These are phyloP conservation scores for Coniochaeta sp. DNA, from an alignment of 2,329 filamentous ascomycete genomes.

Conservation along the genomic window DNA sequence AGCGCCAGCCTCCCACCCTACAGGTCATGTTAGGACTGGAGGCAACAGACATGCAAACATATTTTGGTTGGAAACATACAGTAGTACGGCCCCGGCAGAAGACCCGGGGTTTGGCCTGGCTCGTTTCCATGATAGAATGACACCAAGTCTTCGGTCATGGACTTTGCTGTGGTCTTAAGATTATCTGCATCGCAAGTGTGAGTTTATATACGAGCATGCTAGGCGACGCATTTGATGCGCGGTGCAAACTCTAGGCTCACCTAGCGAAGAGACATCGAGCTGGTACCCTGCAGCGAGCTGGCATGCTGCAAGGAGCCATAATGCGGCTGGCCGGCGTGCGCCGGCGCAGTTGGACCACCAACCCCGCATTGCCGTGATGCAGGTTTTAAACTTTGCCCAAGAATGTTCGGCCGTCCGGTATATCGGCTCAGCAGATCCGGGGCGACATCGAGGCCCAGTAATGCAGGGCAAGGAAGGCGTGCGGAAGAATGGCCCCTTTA, in stretches of 20 bases:
- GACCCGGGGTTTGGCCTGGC: slow-evolving; percentile 41
- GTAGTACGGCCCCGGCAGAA: slow-evolving; percentile 46
- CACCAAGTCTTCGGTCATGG: slow-evolving; percentile 44
- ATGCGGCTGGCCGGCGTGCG: slow-evolving; percentile 2
- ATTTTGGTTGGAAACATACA: slow-evolving; percentile 23
- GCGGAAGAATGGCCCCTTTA: not conserved
- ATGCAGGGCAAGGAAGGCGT: not conserved
- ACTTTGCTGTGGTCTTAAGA: slow-evolving; percentile 37
- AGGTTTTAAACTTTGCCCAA: not conserved
- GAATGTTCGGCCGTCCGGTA: slow-evolving; percentile 1
- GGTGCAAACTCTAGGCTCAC: slow-evolving; percentile 8
- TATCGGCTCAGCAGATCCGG: not conserved
- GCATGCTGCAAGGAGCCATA: slow-evolving; percentile 7
- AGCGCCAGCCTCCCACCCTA: slow-evolving; percentile 63
- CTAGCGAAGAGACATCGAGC: slow-evolving; percentile 14
- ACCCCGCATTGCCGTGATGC: slow-evolving; percentile 4
- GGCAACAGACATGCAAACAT: not conserved
- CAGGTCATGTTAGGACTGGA: not conserved
- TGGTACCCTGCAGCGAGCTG: slow-evolving; percentile 10
- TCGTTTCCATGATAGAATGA: slow-evolving; percentile 39
- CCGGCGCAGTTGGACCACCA: not conserved
- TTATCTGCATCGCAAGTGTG: slow-evolving; percentile 49
- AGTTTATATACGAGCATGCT: not conserved
- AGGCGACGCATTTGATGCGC: not conserved
- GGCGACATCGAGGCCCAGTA: slow-evolving; percentile 1